Evolutionary conservation across 306 rosid species (phyloP), one percentile per base, ranked within the genome.

Genomic region (Trifolium fragiferum): DNA sequence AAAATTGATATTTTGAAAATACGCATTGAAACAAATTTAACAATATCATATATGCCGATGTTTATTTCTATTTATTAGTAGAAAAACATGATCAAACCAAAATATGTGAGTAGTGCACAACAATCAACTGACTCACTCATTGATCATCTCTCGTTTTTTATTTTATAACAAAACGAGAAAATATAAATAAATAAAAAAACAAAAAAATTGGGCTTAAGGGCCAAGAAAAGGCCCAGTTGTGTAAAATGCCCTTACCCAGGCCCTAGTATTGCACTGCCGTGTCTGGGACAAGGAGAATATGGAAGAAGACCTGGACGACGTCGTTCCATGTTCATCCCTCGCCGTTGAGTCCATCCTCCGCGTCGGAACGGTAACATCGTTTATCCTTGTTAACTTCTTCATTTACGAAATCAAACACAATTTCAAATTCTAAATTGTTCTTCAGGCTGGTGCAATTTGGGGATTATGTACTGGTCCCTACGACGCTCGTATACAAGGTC

Each of bases 371-470:
- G 94, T 90, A 77, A 67, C 64, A 1, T 51, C 54, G 27, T 13
- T 2, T 25, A 49, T 35, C 57, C 27, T 6, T 60, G 4, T 9
- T 66, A 7, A 7, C 51, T 19, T 35, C 40, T 25, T 66, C 57
- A 21, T 49, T 66, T 20, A 8, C 7, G 7, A 53, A 23, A 25
- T 44, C 11, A 46, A 4, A 23, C 19, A 15, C 35, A 21, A 10
- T 51, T 20, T 49, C 15, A 81, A 43, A 11, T 27, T 73, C 4
- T 57, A 16, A 76, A 51, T 57, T 60, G 18, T 50, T 47, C 57
- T 80, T 89, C 93, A 94, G 99, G 97, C 96, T 1, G 96, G 96
- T 77, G 93, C 88, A 19, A 80, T 94, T 41, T 94, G 97, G 96
- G 99, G 97, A 7, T 53, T 90, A 47, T 92, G 97, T 79, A 9